phyloP scores from a whole-genome alignment of 1,284 basidiomycete genomes.

The Naganishia albida region DNA sequence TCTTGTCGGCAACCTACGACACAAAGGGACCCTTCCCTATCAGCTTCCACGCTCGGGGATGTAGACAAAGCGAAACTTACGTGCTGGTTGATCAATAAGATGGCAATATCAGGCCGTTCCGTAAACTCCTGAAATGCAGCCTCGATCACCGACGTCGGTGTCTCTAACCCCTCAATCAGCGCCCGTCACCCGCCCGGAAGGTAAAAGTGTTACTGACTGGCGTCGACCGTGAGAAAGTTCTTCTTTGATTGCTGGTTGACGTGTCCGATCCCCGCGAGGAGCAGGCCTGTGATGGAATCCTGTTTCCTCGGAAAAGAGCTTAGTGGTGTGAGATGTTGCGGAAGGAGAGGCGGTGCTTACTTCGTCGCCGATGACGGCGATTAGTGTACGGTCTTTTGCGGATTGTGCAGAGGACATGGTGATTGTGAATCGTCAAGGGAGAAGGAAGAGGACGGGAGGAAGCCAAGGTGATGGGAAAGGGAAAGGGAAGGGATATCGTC shows the following conservation, averaged over 20 bases:
- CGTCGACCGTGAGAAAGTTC: conserved; percentile 91
- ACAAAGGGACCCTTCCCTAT: neutral
- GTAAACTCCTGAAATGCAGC: conserved; percentile 88
- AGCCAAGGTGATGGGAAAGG: neutral
- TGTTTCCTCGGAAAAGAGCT: conserved; percentile 50
- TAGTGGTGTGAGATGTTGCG: neutral
- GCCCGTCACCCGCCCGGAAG: neutral
- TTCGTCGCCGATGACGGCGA: conserved; percentile 95
- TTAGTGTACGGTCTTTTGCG: conserved; percentile 76
- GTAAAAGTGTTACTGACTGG: conserved; percentile 63
- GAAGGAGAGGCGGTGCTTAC: conserved; percentile 60
- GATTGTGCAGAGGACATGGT: conserved; percentile 6
- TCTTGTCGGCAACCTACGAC: conserved; percentile 89
- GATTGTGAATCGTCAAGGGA: neutral
- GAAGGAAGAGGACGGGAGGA: too few species aligned
- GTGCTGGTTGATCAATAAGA: conserved; percentile 95
- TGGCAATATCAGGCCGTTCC: conserved; percentile 87
- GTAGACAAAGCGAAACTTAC: conserved; percentile 57
- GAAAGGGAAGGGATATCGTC: neutral
- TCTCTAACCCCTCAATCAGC: conserved; percentile 62
- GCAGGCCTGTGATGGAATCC: conserved; percentile 92
- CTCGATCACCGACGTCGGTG: conserved; percentile 83
- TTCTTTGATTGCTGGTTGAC: conserved; percentile 84
- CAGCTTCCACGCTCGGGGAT: neutral
- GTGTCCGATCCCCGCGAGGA: conserved; percentile 89